phyloP scores from a whole-genome alignment of 495 filamentous ascomycete species.

The Parathielavia hyrcaniae region DNA sequence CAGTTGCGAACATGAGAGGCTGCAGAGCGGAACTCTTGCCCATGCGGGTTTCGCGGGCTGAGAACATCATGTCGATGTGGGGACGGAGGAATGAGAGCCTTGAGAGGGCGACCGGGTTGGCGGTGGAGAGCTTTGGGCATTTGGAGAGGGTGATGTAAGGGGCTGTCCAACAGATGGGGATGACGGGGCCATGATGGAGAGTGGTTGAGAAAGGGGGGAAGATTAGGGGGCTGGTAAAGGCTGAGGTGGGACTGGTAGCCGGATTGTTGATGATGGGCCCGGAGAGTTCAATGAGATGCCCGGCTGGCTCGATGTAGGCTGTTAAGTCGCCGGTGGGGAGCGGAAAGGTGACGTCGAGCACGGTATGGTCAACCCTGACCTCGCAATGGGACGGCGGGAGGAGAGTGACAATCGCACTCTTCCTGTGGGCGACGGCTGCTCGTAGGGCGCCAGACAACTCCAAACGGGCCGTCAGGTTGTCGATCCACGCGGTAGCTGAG shows the following conservation, averaged over 20 bases:
- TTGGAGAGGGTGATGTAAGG: background rate
- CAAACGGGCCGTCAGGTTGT: conserved; percentile 17
- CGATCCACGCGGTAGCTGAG: background rate
- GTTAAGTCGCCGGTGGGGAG: background rate
- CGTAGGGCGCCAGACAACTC: background rate
- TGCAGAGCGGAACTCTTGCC: too few relatives aligned
- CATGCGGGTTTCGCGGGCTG: too few relatives aligned
- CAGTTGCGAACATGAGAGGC: too few relatives aligned
- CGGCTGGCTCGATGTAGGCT: background rate
- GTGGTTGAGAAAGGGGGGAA: background rate
- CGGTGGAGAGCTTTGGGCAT: background rate
- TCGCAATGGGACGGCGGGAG: background rate
- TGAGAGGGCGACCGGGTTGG: too few relatives aligned
- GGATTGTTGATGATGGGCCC: background rate
- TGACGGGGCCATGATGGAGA: background rate
- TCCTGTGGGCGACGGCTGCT: background rate
- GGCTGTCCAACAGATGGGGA: background rate
- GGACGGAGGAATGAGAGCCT: too few relatives aligned
- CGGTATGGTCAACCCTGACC: background rate
- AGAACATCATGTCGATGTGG: too few relatives aligned
- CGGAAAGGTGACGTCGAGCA: background rate
- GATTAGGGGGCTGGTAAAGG: background rate
- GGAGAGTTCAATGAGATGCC: background rate
- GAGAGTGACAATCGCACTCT: background rate
- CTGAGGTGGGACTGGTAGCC: background rate